Base-by-base conservation (phyloP, 2,329 filamentous ascomycete species). In the Aspergillus piperis region DNA sequence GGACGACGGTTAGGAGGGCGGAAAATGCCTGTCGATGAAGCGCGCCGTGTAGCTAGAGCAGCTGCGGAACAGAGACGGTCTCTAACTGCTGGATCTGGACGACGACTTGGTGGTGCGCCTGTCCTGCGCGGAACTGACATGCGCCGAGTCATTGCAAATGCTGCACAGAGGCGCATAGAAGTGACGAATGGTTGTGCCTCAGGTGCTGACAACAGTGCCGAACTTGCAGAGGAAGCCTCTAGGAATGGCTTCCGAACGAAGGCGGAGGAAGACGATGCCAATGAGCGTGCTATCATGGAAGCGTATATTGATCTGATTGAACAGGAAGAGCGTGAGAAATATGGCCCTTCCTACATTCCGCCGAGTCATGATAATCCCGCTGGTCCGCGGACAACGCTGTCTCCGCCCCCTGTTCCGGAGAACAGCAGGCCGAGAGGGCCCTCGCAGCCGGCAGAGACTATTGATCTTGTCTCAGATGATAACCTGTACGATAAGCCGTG, bases 211-310 rank as follows among this genome's bases (percentile, higher is more conserved):
- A 85, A 86, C 62, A 87, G 88, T 49, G 79, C 82, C n/a, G 85
- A 88, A 69, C 86, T 93, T 19, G 83, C 83, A 3, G 83, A 87
- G 50, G 84, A 90, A 39, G 89, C 88, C 39, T 86, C 86, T 5
- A 82, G 81, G 59, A 89, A 89, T 65, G 91, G 92, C 0, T 94
- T 96, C 78, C 85, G 84, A 62, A 97, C 92, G 0, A 86, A 90
- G 69, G 92, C 91, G 0, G 91, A 96, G 66, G 90, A 96, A 73
- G 92, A 96, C 58, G 89, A 92, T 67, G 93, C 92, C 3, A 96
- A 96, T 68, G 91, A 96, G 58, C 83, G 86, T 23, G 93, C 93
- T 5, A 96, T 96, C 62, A 87, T 92, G 56, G 87, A 93, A 70
- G 92, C 92, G 0, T 81, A 96, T 32, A 92, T 91, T 80, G 93